Conservation (phyloP, 2,329 filamentous ascomycete species). For the Talaromyces funiculosus region DNA sequence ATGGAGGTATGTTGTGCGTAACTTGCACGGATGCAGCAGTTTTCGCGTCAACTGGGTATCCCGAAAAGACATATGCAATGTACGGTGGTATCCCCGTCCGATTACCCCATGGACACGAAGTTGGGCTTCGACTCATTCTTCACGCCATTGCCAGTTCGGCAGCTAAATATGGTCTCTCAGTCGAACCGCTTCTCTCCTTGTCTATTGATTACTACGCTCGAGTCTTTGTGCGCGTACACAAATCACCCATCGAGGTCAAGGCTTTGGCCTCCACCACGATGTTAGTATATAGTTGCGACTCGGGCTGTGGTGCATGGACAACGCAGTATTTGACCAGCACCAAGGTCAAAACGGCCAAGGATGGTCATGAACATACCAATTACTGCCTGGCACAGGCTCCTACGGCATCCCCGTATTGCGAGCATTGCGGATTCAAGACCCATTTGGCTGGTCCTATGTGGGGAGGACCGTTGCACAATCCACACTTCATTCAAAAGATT, state of each 20-base stretch:
- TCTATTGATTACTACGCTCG: constrained; percentile 95
- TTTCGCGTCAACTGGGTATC: constrained; percentile 89
- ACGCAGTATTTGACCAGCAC: constrained; percentile 73
- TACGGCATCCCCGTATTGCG: constrained; percentile 59
- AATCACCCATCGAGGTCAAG: constrained; percentile 80
- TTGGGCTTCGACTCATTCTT: constrained; percentile 77
- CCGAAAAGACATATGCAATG: constrained; percentile 88
- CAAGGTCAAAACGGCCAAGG: constrained; percentile 62
- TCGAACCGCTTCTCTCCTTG: constrained; percentile 85
- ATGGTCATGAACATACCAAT: constrained; percentile 68
- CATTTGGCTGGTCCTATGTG: constrained; percentile 95
- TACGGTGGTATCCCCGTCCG: constrained; percentile 88
- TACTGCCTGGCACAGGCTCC: constrained; percentile 69
- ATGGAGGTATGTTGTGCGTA: constrained; percentile 86
- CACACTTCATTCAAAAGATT: constrained; percentile 73
- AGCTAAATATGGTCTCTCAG: constrained; percentile 76
- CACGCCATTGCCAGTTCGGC: constrained; percentile 75
- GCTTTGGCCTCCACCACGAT: constrained; percentile 87
- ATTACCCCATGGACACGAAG: constrained; percentile 81
- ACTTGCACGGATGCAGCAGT: constrained; percentile 96
- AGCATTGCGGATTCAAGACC: constrained; percentile 79
- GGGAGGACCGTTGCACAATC: constrained; percentile 79
- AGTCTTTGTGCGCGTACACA: constrained; percentile 76
- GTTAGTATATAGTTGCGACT: constrained; percentile 85
- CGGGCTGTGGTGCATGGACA: constrained; percentile 85